A percentile compares a stretch with the other conserved stretches of the same genome.
phyloP scores from a whole-genome alignment of 306 rosid genomes.

The Amphicarpaea edgeworthii region DNA sequence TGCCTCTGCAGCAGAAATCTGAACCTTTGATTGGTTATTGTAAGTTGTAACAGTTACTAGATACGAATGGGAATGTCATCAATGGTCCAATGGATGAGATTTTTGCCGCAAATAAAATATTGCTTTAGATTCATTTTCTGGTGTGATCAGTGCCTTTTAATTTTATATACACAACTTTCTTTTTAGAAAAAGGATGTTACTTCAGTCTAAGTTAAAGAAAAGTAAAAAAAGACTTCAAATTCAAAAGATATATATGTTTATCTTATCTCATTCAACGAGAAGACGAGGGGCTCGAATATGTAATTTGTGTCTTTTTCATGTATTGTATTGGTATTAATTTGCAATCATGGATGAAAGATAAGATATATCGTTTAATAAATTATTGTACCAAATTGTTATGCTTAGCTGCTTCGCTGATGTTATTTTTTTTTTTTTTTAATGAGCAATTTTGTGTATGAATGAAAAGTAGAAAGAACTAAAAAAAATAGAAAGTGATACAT shows the following conservation, averaged over 20 bases:
- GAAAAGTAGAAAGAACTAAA: no score
- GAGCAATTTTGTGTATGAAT: no score
- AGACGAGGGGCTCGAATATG: not conserved
- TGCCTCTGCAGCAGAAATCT: no score
- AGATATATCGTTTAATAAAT: not conserved
- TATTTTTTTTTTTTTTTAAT: no score
- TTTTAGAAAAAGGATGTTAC: not conserved
- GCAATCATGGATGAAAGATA: not conserved
- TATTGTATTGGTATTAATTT: not conserved
- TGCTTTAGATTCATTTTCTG: no score
- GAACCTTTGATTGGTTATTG: no score
- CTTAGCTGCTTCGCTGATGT: no score
- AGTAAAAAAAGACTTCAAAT: not conserved
- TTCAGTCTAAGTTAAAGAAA: not conserved
- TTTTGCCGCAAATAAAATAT: no score
- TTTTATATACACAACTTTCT: not conserved
- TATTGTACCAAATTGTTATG: not conserved
- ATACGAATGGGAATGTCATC: no score
- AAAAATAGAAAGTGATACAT: no score
- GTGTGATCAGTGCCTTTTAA: not conserved
- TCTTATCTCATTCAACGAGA: not conserved
- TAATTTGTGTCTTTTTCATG: not conserved
- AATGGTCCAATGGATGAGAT: no score
- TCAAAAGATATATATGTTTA: not conserved
- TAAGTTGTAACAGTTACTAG: no score